Conservation (phyloP, 1,284 basidiomycete genomes). For the Puccinia coronata region DNA sequence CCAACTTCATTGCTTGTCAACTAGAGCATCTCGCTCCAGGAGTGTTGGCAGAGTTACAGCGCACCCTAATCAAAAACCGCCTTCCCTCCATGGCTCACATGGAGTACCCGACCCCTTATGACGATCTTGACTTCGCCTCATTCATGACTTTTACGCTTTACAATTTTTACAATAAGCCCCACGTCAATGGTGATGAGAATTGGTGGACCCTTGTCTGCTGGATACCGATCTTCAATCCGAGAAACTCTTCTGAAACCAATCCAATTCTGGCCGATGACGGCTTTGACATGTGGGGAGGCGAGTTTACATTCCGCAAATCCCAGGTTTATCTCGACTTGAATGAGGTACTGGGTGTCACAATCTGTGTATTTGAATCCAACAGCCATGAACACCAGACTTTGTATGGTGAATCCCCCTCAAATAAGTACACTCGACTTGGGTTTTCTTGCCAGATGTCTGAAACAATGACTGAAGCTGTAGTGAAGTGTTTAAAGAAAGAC, state of each 20-base stretch:
- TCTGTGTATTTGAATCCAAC: background rate
- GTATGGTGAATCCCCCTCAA: background rate
- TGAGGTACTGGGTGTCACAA: background rate
- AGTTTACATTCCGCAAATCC: background rate
- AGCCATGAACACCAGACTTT: background rate
- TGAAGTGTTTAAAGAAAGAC: background rate
- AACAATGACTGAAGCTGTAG: background rate
- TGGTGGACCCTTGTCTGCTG: constrained; percentile 19
- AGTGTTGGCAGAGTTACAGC: background rate
- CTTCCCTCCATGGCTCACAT: constrained; percentile 13
- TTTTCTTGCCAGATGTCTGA: constrained; percentile 23
- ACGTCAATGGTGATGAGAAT: background rate
- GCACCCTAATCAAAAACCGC: background rate
- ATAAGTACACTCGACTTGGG: constrained; percentile 5
- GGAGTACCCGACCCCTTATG: constrained; percentile 12
- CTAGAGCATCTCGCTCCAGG: background rate
- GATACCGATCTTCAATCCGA: constrained; percentile 12
- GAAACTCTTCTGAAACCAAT: background rate
- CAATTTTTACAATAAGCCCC: constrained; percentile 6
- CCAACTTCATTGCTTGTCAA: background rate
- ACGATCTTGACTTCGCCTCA: background rate
- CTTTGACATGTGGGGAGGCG: background rate
- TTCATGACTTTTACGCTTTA: constrained; percentile 5
- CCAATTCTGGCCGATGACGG: background rate
- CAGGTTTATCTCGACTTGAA: background rate